A percentile compares a stretch with the other conserved stretches of the same genome.
Conservation (phyloP, 805 yeast species). For the Tetrapisispora fleetii region DNA sequence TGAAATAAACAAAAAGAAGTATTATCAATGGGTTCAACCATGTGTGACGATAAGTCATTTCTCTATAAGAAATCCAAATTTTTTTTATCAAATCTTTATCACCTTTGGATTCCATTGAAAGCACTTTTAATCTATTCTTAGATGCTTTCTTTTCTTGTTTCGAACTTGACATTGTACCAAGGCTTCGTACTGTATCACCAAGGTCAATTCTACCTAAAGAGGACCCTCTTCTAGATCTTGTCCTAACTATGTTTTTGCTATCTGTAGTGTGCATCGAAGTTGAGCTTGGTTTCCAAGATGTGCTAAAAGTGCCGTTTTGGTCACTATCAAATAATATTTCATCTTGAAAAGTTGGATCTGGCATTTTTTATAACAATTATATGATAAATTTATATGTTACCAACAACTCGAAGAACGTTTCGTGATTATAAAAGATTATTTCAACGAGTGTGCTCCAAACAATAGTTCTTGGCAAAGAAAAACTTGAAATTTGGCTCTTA, state of each 20-base stretch:
- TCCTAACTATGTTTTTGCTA: not conserved
- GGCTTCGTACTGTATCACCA: constrained; percentile 62
- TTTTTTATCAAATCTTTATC: constrained; percentile 50
- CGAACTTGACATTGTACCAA: constrained; percentile 55
- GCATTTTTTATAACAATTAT: not conserved
- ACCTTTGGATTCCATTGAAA: constrained; percentile 27
- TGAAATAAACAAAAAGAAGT: constrained; percentile 31
- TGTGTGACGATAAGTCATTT: constrained; percentile 46
- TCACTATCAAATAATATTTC: not conserved
- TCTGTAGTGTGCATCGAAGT: not conserved
- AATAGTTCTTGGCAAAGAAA: too few species aligned
- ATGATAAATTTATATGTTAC: too few species aligned
- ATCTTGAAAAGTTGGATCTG: not conserved
- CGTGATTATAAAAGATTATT: too few species aligned
- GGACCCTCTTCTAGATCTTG: constrained; percentile 39
- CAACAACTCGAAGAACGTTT: too few species aligned
- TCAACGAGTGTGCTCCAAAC: too few species aligned
- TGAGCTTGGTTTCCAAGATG: not conserved
- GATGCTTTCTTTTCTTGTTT: constrained; percentile 34
- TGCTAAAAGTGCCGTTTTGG: not conserved
- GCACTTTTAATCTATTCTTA: constrained; percentile 26
- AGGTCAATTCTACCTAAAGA: constrained; percentile 67
- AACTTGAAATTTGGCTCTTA: too few species aligned
- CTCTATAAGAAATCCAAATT: constrained; percentile 47
- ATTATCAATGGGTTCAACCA: constrained; percentile 64